phyloP scores from a whole-genome alignment of 176 grass and related monocot genomes.

The Bolboschoenus planiculmis region DNA sequence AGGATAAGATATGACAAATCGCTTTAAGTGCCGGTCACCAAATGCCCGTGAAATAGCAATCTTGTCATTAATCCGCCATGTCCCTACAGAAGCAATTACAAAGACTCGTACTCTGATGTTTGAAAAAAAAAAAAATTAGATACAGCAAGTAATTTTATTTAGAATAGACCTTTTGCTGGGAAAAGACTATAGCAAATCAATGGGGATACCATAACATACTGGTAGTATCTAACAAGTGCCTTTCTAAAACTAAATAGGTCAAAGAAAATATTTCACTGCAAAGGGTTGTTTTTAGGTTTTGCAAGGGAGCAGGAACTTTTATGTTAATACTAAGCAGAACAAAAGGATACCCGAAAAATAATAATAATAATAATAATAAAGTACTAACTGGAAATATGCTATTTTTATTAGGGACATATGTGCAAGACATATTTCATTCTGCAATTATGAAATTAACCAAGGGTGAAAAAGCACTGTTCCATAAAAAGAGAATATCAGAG shows the following conservation, averaged over 20 bases:
- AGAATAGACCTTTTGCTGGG: not conserved
- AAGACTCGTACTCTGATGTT: not conserved
- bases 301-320: not conserved
- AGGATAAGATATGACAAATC: slow-evolving; percentile 11
- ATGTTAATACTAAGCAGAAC: not conserved
- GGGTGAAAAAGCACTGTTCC: not conserved
- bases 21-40: slow-evolving; percentile 20
- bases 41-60: slow-evolving; percentile 25
- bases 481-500: not conserved
- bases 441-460: not conserved
- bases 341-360: not conserved
- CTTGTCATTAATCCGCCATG: slow-evolving; percentile 13
- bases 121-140: not conserved
- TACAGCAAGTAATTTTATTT: not conserved
- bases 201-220: not conserved
- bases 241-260: not conserved
- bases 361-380: not conserved
- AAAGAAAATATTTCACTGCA: not conserved
- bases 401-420: not conserved
- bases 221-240: not conserved
- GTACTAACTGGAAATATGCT: not conserved
- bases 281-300: not conserved
- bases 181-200: not conserved
- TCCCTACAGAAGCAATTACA: not conserved
- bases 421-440: not conserved